A percentile compares a stretch with the other conserved stretches of the same genome.
Evolutionary conservation across 495 filamentous ascomycete genomes (phyloP).

Genomic region (Hyaloscypha hepaticicola): DNA sequence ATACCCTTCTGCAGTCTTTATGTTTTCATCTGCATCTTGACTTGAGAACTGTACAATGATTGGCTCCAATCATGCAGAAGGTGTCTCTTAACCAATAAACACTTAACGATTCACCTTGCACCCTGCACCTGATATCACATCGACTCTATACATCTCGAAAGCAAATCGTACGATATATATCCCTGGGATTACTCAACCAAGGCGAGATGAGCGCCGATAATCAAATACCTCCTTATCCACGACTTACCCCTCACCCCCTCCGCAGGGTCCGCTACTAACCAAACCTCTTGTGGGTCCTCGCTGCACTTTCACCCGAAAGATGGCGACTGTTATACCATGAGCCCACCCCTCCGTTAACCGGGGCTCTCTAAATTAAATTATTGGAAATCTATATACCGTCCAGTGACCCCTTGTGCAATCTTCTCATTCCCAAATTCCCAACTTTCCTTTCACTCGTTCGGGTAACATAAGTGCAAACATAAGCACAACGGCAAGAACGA

Average conservation of each 20-base stretch:
- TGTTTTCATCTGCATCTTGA: background rate
- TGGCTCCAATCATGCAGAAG: background rate
- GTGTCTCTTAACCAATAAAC: background rate
- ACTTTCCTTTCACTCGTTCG: too few species aligned
- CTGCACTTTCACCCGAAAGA: slow-evolving; percentile 15
- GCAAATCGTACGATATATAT: background rate
- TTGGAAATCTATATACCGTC: background rate
- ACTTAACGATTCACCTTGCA: background rate
- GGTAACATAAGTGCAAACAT: background rate
- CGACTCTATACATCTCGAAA: background rate
- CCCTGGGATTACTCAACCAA: background rate
- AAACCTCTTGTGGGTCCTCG: background rate
- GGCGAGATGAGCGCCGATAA: background rate
- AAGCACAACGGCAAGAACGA: background rate
- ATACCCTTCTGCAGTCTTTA: background rate
- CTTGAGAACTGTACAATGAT: background rate
- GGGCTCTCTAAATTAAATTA: background rate
- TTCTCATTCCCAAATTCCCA: background rate
- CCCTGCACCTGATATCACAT: too few species aligned
- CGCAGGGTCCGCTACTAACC: background rate
- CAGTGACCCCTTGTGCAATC: background rate
- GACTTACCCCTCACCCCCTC: background rate
- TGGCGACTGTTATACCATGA: background rate
- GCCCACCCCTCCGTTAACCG: slow-evolving; percentile 1
- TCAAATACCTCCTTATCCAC: background rate